Percentiles rank a stretch among this genome's conserved stretches.
Evolutionary conservation across 164 flowering plant genomes (phyloP).

Genomic region (Tetrastigma voinierianum): DNA sequence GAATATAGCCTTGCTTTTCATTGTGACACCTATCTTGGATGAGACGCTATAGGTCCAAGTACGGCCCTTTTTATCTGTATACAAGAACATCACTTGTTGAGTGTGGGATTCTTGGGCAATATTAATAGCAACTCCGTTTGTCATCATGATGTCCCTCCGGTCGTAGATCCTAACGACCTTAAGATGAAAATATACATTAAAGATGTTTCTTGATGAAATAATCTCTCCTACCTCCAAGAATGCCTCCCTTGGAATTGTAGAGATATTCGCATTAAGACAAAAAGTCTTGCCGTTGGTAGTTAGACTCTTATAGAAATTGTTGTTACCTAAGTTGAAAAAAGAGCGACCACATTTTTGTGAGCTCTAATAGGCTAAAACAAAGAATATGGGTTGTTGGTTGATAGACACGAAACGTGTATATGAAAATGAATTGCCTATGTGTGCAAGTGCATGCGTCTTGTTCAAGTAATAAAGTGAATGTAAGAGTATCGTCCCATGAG

Average conservation of each 20-base stretch:
- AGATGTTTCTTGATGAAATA: slow-evolving; percentile 5
- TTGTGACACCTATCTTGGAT: neutral
- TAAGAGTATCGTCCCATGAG: no score
- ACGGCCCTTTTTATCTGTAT: neutral
- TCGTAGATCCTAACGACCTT: no score
- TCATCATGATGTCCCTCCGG: neutral
- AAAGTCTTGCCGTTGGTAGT: neutral
- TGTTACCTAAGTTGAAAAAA: slow-evolving; percentile 7
- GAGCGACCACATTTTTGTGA: slow-evolving; percentile 1
- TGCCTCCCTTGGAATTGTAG: neutral
- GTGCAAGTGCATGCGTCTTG: no score
- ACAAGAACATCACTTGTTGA: neutral
- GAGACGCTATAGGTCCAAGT: slow-evolving; percentile 4
- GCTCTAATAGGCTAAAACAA: slow-evolving; percentile 10
- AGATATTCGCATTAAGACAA: neutral
- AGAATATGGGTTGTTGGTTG: neutral
- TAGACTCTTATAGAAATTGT: slow-evolving; percentile 1
- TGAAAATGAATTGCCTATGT: no score
- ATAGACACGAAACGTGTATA: no score
- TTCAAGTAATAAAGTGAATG: no score
- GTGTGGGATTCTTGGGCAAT: neutral
- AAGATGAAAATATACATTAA: neutral
- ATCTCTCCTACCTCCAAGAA: slow-evolving; percentile 8
- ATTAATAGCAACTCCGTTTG: neutral
- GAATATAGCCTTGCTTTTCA: neutral